Percentiles rank a stretch among this genome's conserved stretches.
Conservation (phyloP, 768 basidiomycete species). For the Kwoniella sp. region DNA sequence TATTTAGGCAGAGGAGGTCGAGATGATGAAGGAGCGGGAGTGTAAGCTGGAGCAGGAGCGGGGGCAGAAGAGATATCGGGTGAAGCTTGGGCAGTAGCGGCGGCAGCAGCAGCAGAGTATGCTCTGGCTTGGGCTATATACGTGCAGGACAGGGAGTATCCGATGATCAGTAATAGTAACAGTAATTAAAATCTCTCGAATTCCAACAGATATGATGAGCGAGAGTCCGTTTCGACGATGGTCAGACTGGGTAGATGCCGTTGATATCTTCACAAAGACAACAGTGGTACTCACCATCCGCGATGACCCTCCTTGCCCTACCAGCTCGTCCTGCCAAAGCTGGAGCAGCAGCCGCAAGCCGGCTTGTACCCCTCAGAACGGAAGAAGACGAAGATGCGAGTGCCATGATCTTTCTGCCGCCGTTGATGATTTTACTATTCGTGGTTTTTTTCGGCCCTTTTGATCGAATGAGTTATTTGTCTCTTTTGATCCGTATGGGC, state of each 20-base stretch:
- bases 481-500: too few species aligned
- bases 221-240: too few species aligned
- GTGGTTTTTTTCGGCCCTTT: background rate
- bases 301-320: slow-evolving; percentile 2
- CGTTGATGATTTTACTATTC: background rate
- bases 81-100: slow-evolving; percentile 1
- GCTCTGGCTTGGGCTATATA: background rate
- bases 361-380: slow-evolving; percentile 11
- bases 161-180: background rate
- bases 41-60: background rate
- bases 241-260: too few species aligned
- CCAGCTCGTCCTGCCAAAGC: background rate
- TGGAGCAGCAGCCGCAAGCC: background rate
- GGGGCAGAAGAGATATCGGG: background rate
- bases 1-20: background rate
- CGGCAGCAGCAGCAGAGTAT: slow-evolving; percentile 13
- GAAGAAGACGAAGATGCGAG: slow-evolving; percentile 22
- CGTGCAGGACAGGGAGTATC: background rate
- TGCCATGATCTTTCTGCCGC: too few species aligned
- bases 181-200: background rate
- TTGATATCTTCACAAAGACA: too few species aligned
- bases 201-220: background rate
- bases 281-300: background rate
- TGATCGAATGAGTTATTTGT: too few species aligned
- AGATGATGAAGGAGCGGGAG: slow-evolving; percentile 9